These are phyloP conservation scores for Hanseniaspora vineae DNA, from an alignment of 805 yeast genomes.

Conservation along the genomic window DNA sequence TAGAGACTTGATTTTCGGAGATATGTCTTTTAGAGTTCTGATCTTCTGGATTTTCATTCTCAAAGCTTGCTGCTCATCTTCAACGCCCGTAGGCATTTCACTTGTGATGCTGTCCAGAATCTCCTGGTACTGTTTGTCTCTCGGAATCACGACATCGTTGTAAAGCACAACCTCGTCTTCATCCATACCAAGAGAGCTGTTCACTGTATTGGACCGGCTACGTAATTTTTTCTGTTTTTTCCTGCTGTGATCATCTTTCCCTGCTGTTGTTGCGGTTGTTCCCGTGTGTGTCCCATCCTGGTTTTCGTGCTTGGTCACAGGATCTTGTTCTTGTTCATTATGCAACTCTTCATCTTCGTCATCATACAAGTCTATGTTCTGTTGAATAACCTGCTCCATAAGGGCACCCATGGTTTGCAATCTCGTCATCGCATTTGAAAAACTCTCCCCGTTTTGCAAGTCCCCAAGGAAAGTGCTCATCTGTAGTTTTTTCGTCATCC, in stretches of 20 bases:
- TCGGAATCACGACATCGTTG: conserved; percentile 32
- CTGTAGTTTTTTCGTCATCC: conserved; percentile 17
- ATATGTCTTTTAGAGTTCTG: conserved; percentile 8
- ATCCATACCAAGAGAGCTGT: not conserved
- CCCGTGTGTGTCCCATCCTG: conserved; percentile 41
- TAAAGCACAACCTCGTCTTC: not conserved
- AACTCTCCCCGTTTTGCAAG: conserved; percentile 32
- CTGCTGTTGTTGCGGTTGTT: conserved; percentile 33
- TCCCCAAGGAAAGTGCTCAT: conserved; percentile 24
- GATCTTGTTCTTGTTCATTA: conserved; percentile 7
- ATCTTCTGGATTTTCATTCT: conserved; percentile 10
- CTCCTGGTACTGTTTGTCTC: conserved; percentile 21
- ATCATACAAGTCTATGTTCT: conserved; percentile 20
- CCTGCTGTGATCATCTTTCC: no score
- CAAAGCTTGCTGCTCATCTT: conserved; percentile 11
- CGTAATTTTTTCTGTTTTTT: no score
- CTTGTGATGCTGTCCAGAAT: conserved; percentile 7
- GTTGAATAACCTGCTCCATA: conserved; percentile 19
- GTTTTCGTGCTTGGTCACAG: conserved; percentile 8
- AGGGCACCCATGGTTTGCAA: conserved; percentile 28
- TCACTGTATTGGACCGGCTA: conserved; percentile 23
- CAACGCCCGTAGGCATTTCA: conserved; percentile 17
- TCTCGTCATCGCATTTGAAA: conserved; percentile 39
- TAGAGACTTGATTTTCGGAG: conserved; percentile 9
- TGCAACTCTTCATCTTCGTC: conserved; percentile 30